phyloP scores from a whole-genome alignment of 2,329 filamentous ascomycete genomes.

The Blastomyces silverae region DNA sequence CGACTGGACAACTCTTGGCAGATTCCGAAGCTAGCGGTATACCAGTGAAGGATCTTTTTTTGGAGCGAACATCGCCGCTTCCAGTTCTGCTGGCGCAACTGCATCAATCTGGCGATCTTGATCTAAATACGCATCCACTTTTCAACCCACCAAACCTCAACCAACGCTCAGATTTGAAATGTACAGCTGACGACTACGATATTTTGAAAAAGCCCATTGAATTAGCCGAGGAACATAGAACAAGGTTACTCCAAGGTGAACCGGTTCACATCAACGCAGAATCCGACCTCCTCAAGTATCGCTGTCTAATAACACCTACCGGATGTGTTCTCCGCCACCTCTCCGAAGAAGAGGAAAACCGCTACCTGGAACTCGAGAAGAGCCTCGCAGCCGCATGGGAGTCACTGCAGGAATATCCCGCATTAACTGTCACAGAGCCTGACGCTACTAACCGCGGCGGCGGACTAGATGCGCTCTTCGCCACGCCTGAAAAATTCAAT shows the following conservation, averaged over 20 bases:
- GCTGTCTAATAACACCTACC: slow-evolving; percentile 42
- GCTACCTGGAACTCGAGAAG: slow-evolving; percentile 42
- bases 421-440: slow-evolving; percentile 33
- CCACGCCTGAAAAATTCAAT: slow-evolving; percentile 42
- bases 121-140: slow-evolving; percentile 35
- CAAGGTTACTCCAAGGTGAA: slow-evolving; percentile 37
- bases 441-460: slow-evolving; percentile 42
- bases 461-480: slow-evolving; percentile 41
- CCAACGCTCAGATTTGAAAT: slow-evolving; percentile 41
- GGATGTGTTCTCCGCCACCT: slow-evolving; percentile 43
- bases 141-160: slow-evolving; percentile 39
- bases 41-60: slow-evolving; percentile 37
- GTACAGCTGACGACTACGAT: slow-evolving; percentile 37
- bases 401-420: slow-evolving; percentile 36
- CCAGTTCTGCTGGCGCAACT: slow-evolving; percentile 36
- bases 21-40: slow-evolving; percentile 34
- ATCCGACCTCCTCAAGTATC: slow-evolving; percentile 35
- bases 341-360: slow-evolving; percentile 41
- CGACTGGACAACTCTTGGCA: slow-evolving; percentile 35
- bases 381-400: slow-evolving; percentile 29
- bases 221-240: slow-evolving; percentile 40
- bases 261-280: slow-evolving; percentile 36
- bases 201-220: slow-evolving; percentile 35
- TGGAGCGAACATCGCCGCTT: slow-evolving; percentile 36
- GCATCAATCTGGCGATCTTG: slow-evolving; percentile 33